Evolutionary conservation across 2,329 filamentous ascomycete genomes (phyloP).

Genomic region (Aureobasidium namibiae): DNA sequence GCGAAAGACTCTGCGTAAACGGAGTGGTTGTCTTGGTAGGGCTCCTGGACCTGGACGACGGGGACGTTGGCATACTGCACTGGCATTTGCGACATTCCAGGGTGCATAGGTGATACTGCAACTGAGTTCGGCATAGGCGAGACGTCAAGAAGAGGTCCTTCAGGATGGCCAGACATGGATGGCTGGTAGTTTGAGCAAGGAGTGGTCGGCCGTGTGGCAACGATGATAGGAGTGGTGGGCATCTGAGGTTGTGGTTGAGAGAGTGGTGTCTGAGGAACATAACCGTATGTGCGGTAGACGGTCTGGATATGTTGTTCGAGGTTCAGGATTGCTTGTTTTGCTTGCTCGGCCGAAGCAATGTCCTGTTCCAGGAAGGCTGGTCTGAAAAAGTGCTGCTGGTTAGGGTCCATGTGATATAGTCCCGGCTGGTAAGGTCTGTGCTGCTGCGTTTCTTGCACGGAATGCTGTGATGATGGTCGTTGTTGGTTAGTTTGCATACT

Average conservation of each 20-base stretch:
- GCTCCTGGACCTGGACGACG: constrained; percentile 37
- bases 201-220: constrained; percentile 13
- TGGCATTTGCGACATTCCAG: constrained; percentile 35
- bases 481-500: constrained; percentile 50
- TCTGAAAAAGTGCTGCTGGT: constrained; percentile 27
- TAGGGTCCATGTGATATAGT: constrained; percentile 38
- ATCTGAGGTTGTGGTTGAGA: constrained; percentile 18
- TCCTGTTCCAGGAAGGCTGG: constrained; percentile 17
- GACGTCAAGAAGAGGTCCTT: constrained; percentile 41
- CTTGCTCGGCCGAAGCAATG: constrained; percentile 16
- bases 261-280: constrained; percentile 20
- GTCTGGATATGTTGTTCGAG: constrained; percentile 37
- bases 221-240: constrained; percentile 22
- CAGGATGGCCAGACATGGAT: neutral
- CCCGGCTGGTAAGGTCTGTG: constrained; percentile 76
- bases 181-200: constrained; percentile 8
- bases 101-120: constrained; percentile 37
- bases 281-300: constrained; percentile 34
- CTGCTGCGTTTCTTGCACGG: constrained; percentile 84
- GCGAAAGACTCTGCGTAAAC: constrained; percentile 20
- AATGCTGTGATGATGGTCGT: constrained; percentile 67
- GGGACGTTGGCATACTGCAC: constrained; percentile 41
- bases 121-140: constrained; percentile 35
- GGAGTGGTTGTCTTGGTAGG: constrained; percentile 22
- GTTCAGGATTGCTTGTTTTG: constrained; percentile 27